Base-by-base conservation (phyloP, 2,329 filamentous ascomycete genomes). In the Talaromyces sp. region DNA sequence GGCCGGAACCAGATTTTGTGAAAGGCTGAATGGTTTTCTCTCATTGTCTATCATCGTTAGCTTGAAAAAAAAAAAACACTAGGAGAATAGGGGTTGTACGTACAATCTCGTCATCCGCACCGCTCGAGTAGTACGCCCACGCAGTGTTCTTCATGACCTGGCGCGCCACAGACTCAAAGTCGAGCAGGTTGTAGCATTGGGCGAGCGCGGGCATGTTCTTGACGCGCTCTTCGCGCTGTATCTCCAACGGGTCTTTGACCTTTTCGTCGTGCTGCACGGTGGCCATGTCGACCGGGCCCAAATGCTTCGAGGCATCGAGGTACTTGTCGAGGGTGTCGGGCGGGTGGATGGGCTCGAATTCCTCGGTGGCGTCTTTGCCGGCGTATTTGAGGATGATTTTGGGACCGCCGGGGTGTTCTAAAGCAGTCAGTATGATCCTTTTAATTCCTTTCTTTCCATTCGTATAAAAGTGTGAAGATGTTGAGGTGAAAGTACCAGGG, bases 1-100 rank as follows among this genome's bases (percentile, higher is more conserved):
- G 95, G 95, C 27, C 95, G 87, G 82, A 99, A 98, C 94, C 95
- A 90, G 77, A 97, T 96, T 74, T 96, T 93, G 80, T 99, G 95
- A 80, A 92, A 99, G 53, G 95, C 95, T 53, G 85, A 87, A 79
- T 97, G 94, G 79, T 99, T 99, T 78, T 98, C 94, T 66, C 94
- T 87, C 82, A 98, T 83, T 0, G 95, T 97, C 90, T 96, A 67
- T 1, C 7, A 14, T 27, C 18, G 33, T 56, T 56, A 52, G 52
- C 7, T 27, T 8, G 1, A 23, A 9, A 27, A 23, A 1, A 12
- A 23, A 9, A 27, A 47, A 18, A 12, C 4, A 27, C n/a, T 2
- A 10, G 8, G 2, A 4, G 3, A 7, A 6, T 4, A 23, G n/a
- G n/a, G 28, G n/a, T n/a, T n/a, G n/a, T 18, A 57, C 58, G 12